These are phyloP conservation scores for Zelopaecilomyces penicillatus DNA, from an alignment of 2,329 filamentous ascomycete genomes.

Conservation along the genomic window DNA sequence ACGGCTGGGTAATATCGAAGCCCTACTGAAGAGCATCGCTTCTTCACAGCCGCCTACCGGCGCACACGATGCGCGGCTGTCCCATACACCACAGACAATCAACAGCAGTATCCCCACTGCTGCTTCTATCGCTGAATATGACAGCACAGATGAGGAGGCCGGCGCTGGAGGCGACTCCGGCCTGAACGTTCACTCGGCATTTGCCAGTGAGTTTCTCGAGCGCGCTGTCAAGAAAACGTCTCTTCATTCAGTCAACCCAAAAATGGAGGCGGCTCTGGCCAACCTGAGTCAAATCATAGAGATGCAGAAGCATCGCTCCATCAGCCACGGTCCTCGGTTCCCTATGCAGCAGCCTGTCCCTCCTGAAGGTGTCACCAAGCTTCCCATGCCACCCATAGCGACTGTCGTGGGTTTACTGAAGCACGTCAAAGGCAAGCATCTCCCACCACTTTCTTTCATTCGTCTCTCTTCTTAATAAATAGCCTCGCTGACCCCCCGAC, in stretches of 20 bases:
- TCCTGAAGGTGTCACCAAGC: slow-evolving; percentile 37
- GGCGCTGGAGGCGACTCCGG: slow-evolving; percentile 41
- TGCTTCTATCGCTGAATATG: slow-evolving; percentile 25
- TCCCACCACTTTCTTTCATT: neutral
- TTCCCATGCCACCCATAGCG: slow-evolving; percentile 46
- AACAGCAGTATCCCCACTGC: slow-evolving; percentile 17
- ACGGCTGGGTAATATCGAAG: slow-evolving; percentile 36
- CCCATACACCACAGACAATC: slow-evolving; percentile 18
- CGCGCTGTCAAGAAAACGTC: slow-evolving; percentile 42
- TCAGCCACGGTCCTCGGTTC: slow-evolving; percentile 36
- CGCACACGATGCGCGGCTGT: slow-evolving; percentile 15
- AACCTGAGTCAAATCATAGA: slow-evolving; percentile 45
- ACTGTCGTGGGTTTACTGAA: slow-evolving; percentile 41
- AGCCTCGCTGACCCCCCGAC: neutral
- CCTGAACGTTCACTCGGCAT: slow-evolving; percentile 42
- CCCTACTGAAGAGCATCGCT: slow-evolving; percentile 31
- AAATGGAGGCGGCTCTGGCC: slow-evolving; percentile 44
- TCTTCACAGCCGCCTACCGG: slow-evolving; percentile 16
- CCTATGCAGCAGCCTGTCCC: slow-evolving; percentile 37
- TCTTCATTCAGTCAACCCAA: slow-evolving; percentile 36
- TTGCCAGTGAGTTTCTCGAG: slow-evolving; percentile 47
- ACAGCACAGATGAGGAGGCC: slow-evolving; percentile 32
- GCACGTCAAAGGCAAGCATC: slow-evolving; percentile 34
- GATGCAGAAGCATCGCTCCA: slow-evolving; percentile 36
- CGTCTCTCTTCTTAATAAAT: neutral